Conservation (phyloP, 331 rosid genomes). For the Malus hybrid region DNA sequence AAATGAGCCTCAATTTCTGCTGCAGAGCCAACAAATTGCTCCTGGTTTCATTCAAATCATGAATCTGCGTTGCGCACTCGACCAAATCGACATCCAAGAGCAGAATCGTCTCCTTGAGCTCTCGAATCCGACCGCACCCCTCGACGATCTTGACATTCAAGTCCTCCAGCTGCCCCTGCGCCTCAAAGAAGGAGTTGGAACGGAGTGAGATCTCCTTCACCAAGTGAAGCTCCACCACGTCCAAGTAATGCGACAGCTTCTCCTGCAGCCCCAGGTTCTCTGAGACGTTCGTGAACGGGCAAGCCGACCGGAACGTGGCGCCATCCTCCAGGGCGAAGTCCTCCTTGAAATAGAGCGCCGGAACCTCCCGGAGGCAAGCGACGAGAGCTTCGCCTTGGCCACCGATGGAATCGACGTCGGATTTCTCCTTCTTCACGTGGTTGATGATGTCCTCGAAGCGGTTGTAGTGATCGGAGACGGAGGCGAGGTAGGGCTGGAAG, state of each 20-base stretch:
- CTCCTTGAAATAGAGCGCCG: constrained; percentile 83
- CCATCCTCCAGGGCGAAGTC: constrained; percentile 92
- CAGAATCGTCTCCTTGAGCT: constrained; percentile 73
- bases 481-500: constrained; percentile 50
- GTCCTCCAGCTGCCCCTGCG: constrained; percentile 91
- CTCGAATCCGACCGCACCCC: constrained; percentile 68
- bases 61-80: constrained; percentile 82
- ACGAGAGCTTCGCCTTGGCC: constrained; percentile 92
- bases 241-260: constrained; percentile 91
- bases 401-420: constrained; percentile 37
- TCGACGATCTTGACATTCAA: constrained; percentile 76
- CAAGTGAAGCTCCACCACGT: constrained; percentile 89
- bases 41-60: constrained; percentile 65
- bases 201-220: constrained; percentile 94
- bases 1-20: constrained; percentile 80
- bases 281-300: constrained; percentile 62
- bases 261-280: constrained; percentile 77
- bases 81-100: constrained; percentile 87
- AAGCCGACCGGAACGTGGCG: constrained; percentile 80
- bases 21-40: constrained; percentile 70
- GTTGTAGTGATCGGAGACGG: constrained; percentile 58
- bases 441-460: constrained; percentile 77
- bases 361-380: constrained; percentile 90
- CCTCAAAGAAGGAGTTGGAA: constrained; percentile 91
- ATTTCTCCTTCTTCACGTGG: constrained; percentile 61